phyloP scores from a whole-genome alignment of 1,139 yeast species.

The Hansenula sp. region DNA sequence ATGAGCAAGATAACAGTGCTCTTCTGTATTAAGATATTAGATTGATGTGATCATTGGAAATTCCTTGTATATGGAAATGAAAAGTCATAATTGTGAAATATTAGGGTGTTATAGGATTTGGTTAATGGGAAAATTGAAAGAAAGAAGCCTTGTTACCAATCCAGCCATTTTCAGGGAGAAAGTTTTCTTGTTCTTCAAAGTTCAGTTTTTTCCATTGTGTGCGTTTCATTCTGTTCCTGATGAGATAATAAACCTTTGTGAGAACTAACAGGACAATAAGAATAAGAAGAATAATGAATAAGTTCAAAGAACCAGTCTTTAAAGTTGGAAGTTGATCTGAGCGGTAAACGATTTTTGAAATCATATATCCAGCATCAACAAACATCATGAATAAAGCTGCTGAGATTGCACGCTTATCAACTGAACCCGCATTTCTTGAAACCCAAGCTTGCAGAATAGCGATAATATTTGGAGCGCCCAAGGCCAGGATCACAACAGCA shows the following conservation, averaged over 20 bases:
- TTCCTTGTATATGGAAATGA: no score
- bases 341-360: not conserved
- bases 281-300: not conserved
- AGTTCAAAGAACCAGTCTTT: not conserved
- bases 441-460: slow-evolving; percentile 38
- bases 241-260: not conserved
- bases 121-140: not conserved
- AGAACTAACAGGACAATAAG: not conserved
- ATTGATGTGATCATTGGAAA: no score
- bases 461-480: slow-evolving; percentile 42
- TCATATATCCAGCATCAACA: slow-evolving; percentile 50
- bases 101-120: no score
- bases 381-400: slow-evolving; percentile 58
- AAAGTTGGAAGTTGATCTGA: not conserved
- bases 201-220: not conserved
- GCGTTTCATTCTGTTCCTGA: not conserved
- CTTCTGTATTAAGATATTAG: no score
- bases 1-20: no score
- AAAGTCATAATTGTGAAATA: no score
- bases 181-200: not conserved
- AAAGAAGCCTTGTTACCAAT: not conserved
- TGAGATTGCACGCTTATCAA: slow-evolving; percentile 51
- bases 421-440: slow-evolving; percentile 53
- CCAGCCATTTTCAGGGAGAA: not conserved
- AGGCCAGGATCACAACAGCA: slow-evolving; percentile 37